Evolutionary conservation across 2,329 filamentous ascomycete genomes (phyloP).

Genomic region (Didymella segeticola): DNA sequence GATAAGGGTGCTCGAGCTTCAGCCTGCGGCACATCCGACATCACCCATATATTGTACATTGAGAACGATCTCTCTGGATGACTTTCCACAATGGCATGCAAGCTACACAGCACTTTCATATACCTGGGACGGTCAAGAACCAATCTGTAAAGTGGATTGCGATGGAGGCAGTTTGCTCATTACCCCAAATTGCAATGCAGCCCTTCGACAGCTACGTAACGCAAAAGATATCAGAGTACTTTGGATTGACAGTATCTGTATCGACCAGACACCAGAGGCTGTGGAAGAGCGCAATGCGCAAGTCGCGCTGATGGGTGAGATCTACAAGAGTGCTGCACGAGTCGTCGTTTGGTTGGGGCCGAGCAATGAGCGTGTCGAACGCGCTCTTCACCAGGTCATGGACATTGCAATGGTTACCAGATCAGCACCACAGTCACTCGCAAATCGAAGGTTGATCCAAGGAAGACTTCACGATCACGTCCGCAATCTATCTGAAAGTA

Average conservation of each 20-base stretch:
- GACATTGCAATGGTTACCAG: background rate
- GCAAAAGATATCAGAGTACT: too few relatives aligned
- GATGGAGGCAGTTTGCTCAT: conserved; percentile 1
- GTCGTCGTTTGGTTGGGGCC: conserved; percentile 16
- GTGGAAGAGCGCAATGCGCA: conserved; percentile 11
- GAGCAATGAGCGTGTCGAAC: background rate
- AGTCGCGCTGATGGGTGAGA: conserved; percentile 17
- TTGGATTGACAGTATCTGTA: background rate
- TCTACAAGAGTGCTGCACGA: conserved; percentile 11
- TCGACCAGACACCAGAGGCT: background rate
- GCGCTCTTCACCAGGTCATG: background rate
- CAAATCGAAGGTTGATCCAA: background rate
- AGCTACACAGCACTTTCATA: conserved; percentile 13
- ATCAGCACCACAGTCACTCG: background rate
- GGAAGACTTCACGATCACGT: background rate
- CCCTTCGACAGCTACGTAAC: conserved; percentile 8
- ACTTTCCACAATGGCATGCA: conserved; percentile 1
- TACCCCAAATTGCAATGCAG: conserved; percentile 9
- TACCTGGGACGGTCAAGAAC: conserved; percentile 8
- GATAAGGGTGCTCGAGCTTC: background rate
- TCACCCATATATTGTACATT: background rate
- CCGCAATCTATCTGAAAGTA: background rate
- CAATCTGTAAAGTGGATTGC: conserved; percentile 4
- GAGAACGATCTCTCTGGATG: background rate
- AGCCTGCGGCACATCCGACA: background rate